phyloP scores from a whole-genome alignment of 2,329 filamentous ascomycete genomes.

The Dothiorella sarmentorum region DNA sequence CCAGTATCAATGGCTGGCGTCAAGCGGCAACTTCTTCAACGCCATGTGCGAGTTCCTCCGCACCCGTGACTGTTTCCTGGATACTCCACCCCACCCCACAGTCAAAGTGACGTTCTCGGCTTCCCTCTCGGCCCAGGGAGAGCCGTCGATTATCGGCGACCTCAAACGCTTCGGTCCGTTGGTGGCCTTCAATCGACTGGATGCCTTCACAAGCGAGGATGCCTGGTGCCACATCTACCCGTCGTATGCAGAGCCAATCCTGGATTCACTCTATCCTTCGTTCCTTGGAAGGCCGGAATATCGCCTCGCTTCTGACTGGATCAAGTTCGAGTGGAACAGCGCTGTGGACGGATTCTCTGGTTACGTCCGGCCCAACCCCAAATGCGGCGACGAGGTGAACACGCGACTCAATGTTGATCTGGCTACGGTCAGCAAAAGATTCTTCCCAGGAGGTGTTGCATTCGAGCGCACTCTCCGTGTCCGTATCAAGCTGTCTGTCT shows the following conservation, averaged over 20 bases:
- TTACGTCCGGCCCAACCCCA: constrained; percentile 18
- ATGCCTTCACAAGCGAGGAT: constrained; percentile 18
- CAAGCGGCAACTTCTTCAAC: constrained; percentile 25
- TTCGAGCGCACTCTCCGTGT: constrained; percentile 33
- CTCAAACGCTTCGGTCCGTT: constrained; percentile 26
- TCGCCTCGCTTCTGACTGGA: constrained; percentile 19
- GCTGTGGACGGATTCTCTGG: constrained; percentile 24
- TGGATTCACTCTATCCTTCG: constrained; percentile 5
- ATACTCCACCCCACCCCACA: constrained; percentile 20
- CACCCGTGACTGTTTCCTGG: constrained; percentile 32
- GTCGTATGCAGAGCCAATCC: constrained; percentile 13
- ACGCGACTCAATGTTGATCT: constrained; percentile 20
- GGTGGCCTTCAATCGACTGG: constrained; percentile 24
- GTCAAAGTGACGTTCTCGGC: constrained; percentile 23
- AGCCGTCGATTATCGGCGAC: constrained; percentile 22
- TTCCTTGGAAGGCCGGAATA: constrained; percentile 18
- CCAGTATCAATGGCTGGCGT: constrained; percentile 26
- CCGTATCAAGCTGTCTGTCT: constrained; percentile 23
- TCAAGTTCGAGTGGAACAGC: constrained; percentile 27
- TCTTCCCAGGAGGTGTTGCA: constrained; percentile 28
- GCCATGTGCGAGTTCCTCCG: constrained; percentile 33
- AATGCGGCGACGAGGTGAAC: neutral
- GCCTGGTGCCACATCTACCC: constrained; percentile 28
- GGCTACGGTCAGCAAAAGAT: constrained; percentile 21
- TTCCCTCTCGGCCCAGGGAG: constrained; percentile 7